These are phyloP conservation scores for Buxus sempervirens DNA, from an alignment of 164 flowering plant species.

Conservation along the genomic window DNA sequence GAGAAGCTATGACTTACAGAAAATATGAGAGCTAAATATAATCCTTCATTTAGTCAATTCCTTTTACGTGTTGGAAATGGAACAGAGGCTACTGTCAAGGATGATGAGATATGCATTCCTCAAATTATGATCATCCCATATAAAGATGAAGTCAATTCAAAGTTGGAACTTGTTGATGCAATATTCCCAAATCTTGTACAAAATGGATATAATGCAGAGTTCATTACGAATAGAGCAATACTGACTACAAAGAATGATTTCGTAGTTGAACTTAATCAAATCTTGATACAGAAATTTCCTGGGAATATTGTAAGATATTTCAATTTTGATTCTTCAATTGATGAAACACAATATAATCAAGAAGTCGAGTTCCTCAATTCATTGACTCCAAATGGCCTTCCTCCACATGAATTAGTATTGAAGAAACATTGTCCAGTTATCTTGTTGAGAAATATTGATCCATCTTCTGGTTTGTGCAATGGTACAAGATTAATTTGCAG, in stretches of 20 bases:
- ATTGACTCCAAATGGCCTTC: constrained; percentile 2
- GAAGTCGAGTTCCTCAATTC: not conserved
- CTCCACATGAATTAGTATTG: constrained; percentile 8
- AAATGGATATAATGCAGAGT: no score
- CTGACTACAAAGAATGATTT: constrained; percentile 3
- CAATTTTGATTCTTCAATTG: not conserved
- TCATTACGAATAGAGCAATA: not conserved
- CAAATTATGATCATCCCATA: not conserved
- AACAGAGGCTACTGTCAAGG: not conserved
- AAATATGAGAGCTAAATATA: constrained; percentile 10
- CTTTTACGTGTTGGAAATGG: constrained; percentile 12
- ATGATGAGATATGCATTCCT: not conserved
- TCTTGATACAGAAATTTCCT: no score
- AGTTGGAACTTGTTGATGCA: not conserved
- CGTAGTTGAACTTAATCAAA: constrained; percentile 4
- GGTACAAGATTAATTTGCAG: constrained; percentile 14
- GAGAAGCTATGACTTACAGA: not conserved
- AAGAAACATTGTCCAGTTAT: constrained; percentile 9
- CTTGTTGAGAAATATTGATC: constrained; percentile 16
- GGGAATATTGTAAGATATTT: no score
- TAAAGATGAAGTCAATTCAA: not conserved
- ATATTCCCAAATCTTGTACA: constrained; percentile 2
- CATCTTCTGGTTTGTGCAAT: constrained; percentile 12
- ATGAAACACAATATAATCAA: not conserved
- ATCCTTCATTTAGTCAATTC: not conserved